Evolutionary conservation across 495 filamentous ascomycete species (phyloP).

Genomic region (Neurospora pannonica): DNA sequence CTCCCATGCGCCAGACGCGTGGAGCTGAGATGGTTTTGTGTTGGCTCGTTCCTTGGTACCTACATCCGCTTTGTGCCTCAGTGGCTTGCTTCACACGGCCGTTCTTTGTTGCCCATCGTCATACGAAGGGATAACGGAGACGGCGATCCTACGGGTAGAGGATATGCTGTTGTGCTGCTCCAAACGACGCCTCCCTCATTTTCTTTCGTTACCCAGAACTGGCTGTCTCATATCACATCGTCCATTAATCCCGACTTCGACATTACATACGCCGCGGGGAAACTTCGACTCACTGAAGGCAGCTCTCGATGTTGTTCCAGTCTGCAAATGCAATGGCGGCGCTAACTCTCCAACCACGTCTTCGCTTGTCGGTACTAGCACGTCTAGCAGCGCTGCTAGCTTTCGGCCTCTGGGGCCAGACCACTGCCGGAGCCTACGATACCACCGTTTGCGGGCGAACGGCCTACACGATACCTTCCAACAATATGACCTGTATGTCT

Average conservation of each 20-base stretch:
- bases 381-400: background rate
- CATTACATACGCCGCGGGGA: background rate
- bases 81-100: background rate
- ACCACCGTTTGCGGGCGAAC: slow-evolving; percentile 14
- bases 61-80: background rate
- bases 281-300: background rate
- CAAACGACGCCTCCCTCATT: background rate
- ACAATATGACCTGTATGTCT: slow-evolving; percentile 16
- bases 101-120: background rate
- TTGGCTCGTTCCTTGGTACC: background rate
- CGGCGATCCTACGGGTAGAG: background rate
- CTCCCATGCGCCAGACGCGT: too few species aligned
- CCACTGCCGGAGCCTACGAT: slow-evolving; percentile 10
- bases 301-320: background rate
- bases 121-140: background rate
- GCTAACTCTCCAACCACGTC: background rate
- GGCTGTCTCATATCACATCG: background rate
- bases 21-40: too few species aligned
- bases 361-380: background rate
- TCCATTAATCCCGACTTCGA: background rate
- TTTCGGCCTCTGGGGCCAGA: slow-evolving; percentile 8
- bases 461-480: slow-evolving; percentile 14
- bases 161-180: background rate
- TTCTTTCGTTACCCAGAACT: background rate
- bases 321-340: background rate